phyloP scores from a whole-genome alignment of 257 asterid genomes.

The Eucommia ulmoides region DNA sequence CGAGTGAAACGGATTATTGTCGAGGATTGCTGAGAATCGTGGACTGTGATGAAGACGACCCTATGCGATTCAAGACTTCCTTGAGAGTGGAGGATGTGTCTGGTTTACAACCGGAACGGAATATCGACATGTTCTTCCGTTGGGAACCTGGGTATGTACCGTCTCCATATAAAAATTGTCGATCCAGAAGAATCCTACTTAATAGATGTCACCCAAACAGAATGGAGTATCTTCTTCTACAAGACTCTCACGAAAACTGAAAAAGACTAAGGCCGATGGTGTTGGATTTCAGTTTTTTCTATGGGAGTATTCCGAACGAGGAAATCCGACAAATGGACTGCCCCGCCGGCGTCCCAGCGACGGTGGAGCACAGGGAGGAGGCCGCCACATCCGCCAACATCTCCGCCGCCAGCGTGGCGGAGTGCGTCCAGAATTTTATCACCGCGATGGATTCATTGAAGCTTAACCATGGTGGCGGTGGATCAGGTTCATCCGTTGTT shows the following conservation, averaged over 20 bases:
- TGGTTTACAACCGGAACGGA: no score
- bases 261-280: constrained; percentile 78
- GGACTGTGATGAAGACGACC: no score
- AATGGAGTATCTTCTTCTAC: constrained; percentile 76
- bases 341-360: constrained; percentile 88
- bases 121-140: no score
- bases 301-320: constrained; percentile 63
- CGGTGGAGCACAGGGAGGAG: constrained; percentile 79
- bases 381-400: constrained; percentile 33
- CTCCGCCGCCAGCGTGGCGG: constrained; percentile 83
- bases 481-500: constrained; percentile 92
- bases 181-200: constrained; percentile 60
- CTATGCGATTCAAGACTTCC: no score
- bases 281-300: no score
- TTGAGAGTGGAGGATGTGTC: no score
- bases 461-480: constrained; percentile 81
- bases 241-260: constrained; percentile 66
- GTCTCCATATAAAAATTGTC: neutral
- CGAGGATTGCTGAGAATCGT: no score
- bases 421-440: constrained; percentile 82
- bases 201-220: constrained; percentile 53
- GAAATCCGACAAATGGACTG: constrained; percentile 86
- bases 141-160: neutral
- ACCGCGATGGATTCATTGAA: constrained; percentile 92
- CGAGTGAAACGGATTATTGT: no score